These are phyloP conservation scores for Rutstroemia sydowiana DNA, from an alignment of 2,329 filamentous ascomycete genomes.

Conservation along the genomic window DNA sequence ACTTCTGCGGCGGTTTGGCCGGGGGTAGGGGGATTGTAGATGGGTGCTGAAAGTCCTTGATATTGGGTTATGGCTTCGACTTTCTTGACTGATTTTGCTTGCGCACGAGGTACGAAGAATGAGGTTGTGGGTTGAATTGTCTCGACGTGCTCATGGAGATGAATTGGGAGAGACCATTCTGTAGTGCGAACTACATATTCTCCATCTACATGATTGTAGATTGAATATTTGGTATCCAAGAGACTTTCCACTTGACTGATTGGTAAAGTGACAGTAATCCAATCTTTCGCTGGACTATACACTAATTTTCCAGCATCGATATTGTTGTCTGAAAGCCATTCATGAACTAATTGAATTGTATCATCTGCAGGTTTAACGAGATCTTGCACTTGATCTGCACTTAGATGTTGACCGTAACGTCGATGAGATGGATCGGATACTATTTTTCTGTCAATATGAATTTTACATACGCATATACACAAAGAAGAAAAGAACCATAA, in stretches of 20 bases:
- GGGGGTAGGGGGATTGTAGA: slow-evolving; percentile 5
- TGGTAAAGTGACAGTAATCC: slow-evolving; percentile 40
- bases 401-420: slow-evolving; percentile 49
- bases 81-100: slow-evolving; percentile 27
- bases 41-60: neutral
- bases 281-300: slow-evolving; percentile 48
- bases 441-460: slow-evolving; percentile 14
- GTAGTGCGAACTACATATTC: slow-evolving; percentile 18
- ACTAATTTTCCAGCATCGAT: slow-evolving; percentile 31
- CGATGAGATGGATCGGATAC: slow-evolving; percentile 46
- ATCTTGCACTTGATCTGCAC: slow-evolving; percentile 41
- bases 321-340: slow-evolving; percentile 49
- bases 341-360: slow-evolving; percentile 43
- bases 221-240: slow-evolving; percentile 31
- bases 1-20: slow-evolving; percentile 38
- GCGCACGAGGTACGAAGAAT: slow-evolving; percentile 39
- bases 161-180: slow-evolving; percentile 34
- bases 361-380: slow-evolving; percentile 46
- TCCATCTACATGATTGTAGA: slow-evolving; percentile 30
- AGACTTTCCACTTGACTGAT: slow-evolving; percentile 38
- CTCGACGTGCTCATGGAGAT: slow-evolving; percentile 37
- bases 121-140: slow-evolving; percentile 51
- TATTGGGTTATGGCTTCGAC: neutral
- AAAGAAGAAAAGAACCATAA: too few species aligned
- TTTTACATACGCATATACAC: neutral